These are phyloP conservation scores for Fulvia fulva DNA, from an alignment of 2,329 filamentous ascomycete genomes.

Conservation along the genomic window DNA sequence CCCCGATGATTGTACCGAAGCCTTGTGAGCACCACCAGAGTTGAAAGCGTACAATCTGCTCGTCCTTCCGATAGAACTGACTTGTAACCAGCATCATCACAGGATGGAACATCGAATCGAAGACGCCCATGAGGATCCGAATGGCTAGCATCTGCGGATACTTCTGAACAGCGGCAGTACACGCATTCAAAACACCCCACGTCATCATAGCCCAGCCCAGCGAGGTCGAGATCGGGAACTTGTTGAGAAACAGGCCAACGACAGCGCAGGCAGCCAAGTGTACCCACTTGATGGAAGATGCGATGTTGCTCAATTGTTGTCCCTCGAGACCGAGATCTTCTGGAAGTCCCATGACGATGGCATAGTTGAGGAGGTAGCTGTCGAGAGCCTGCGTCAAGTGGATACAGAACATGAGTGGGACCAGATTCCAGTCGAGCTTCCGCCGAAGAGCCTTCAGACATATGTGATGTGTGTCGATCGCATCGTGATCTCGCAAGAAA, in stretches of 20 bases:
- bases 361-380: slow-evolving; percentile 63
- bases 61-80: slow-evolving; percentile 34
- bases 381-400: slow-evolving; percentile 13
- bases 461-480: not conserved
- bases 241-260: slow-evolving; percentile 33
- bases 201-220: slow-evolving; percentile 12
- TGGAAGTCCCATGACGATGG: slow-evolving; percentile 57
- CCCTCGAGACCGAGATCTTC: slow-evolving; percentile 18
- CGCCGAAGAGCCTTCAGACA: slow-evolving; percentile 11
- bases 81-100: slow-evolving; percentile 17
- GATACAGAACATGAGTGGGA: slow-evolving; percentile 16
- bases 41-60: slow-evolving; percentile 59
- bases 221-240: slow-evolving; percentile 37
- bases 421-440: slow-evolving; percentile 18
- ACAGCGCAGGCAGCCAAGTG: slow-evolving; percentile 14
- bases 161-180: slow-evolving; percentile 23
- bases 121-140: slow-evolving; percentile 15
- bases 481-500: not conserved
- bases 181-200: slow-evolving; percentile 14
- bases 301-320: slow-evolving; percentile 19
- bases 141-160: slow-evolving; percentile 15
- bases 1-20: slow-evolving; percentile 53
- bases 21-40: slow-evolving; percentile 64
- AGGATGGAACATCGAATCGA: slow-evolving; percentile 13
- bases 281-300: slow-evolving; percentile 17